Percentiles rank a stretch among this genome's conserved stretches.
Evolutionary conservation across 164 flowering plant species (phyloP).

Genomic region (Saururus chinensis): DNA sequence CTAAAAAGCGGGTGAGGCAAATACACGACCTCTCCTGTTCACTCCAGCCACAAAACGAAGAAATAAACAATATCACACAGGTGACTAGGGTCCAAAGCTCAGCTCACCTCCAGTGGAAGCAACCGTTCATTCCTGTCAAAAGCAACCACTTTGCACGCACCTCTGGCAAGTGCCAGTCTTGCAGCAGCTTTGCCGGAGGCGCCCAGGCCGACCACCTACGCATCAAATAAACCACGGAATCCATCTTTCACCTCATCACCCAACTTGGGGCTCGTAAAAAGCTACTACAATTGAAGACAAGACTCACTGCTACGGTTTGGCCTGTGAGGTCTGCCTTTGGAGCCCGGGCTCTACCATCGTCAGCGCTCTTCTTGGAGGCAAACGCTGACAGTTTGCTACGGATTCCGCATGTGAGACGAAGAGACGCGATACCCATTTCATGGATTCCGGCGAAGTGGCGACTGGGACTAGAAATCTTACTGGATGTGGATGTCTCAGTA

Average conservation of each 20-base stretch:
- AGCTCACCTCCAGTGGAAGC: slow-evolving; percentile 24
- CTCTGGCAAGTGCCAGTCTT: slow-evolving; percentile 36
- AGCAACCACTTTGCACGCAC: slow-evolving; percentile 31
- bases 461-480: no score
- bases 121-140: slow-evolving; percentile 31
- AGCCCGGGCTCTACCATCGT: background rate
- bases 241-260: background rate
- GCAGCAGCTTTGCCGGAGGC: slow-evolving; percentile 33
- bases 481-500: no score
- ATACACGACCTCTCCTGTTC: no score
- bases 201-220: slow-evolving; percentile 34
- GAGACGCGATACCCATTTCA: background rate
- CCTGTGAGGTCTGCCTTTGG: slow-evolving; percentile 19
- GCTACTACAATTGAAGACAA: no score
- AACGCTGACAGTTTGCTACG: background rate
- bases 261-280: background rate
- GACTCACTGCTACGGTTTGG: slow-evolving; percentile 22
- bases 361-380: background rate
- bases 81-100: no score
- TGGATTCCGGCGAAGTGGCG: background rate
- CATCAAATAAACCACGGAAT: background rate
- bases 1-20: no score
- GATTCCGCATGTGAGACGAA: background rate
- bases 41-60: no score
- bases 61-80: no score